Evolutionary conservation across 176 grass and related monocot genomes (phyloP), one percentile per base, ranked within the genome.

Genomic region (Carex kokanica): DNA sequence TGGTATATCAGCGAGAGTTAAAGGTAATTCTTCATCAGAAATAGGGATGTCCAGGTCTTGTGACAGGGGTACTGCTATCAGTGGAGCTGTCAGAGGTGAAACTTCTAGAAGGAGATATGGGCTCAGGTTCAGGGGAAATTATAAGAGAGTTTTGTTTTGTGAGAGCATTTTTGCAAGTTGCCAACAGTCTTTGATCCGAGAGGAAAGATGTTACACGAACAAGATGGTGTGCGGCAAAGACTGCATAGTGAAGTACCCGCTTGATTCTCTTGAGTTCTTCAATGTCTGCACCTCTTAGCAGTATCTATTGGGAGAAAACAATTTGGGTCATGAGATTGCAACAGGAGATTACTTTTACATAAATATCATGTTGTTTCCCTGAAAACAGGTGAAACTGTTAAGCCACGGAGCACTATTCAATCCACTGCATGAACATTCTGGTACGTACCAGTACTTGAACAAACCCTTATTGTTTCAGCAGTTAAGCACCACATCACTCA

Each of bases 221-320:
- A 85, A 98, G 89, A 88, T 98, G 92, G 79, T 98, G 94, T 36
- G 95, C 92, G 73, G 92, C 95, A 90, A 98, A 98, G 75, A 98
- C 84, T 84, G 92, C 92, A 86, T 86, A 98, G 72, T 91, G 89
- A 80, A 98, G 83, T 21, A 95, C 90, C 47, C 51, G 84, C 80
- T 98, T 98, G 88, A 95, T 86, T 87, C 91, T 98, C 86, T 98
- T 95, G 68, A 98, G 71, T 87, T 88, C 91, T 90, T 93, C 87
- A 85, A 80, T 95, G 49, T 86, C 60, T 84, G 84, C 88, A 63
- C 95, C 95, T 93, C 89, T 98, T 78, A 98, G 86, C 84, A 98
- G 72, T 95, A 98, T 93, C 95, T 98, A 86, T 83, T 89, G 9
- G 36, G 7, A 60, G 20, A 43, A 84, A 63, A 81, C 21, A 60